Conservation (phyloP, 129 eudicot genomes). For the Calendula officinalis region DNA sequence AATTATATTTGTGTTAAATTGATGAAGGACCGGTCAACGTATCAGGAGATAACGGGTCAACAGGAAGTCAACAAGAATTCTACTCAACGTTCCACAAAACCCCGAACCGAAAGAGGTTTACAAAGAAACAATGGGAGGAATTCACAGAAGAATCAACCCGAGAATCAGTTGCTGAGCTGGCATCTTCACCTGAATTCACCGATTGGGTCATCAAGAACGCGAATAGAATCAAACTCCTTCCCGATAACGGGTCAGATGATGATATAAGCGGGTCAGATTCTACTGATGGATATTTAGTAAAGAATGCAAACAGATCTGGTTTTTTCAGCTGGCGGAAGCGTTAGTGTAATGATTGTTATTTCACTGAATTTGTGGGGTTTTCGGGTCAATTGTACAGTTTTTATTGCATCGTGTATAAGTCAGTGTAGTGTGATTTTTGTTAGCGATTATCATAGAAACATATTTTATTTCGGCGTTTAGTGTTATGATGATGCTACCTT, state of each 20-base stretch:
- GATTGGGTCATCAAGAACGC: slow-evolving; percentile 74
- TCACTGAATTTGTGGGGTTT: background rate
- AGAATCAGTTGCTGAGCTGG: slow-evolving; percentile 65
- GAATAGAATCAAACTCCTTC: slow-evolving; percentile 52
- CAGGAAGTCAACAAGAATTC: slow-evolving; percentile 33
- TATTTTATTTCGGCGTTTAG: background rate
- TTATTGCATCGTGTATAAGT: background rate
- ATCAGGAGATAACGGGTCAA: slow-evolving; percentile 25
- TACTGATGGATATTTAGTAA: slow-evolving; percentile 48
- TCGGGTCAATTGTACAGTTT: background rate
- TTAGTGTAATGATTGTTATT: background rate
- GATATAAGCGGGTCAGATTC: slow-evolving; percentile 67
- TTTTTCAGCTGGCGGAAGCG: slow-evolving; percentile 42
- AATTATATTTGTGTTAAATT: background rate
- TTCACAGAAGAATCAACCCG: slow-evolving; percentile 78
- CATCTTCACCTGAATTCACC: slow-evolving; percentile 82
- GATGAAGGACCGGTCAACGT: slow-evolving; percentile 36
- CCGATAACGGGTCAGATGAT: slow-evolving; percentile 50
- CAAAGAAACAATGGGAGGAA: slow-evolving; percentile 72
- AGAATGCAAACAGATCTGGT: slow-evolving; percentile 37
- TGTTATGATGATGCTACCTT: background rate
- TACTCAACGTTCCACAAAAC: slow-evolving; percentile 80
- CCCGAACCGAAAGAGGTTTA: slow-evolving; percentile 64
- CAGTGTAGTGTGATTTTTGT: background rate
- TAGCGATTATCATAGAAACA: background rate